A percentile compares a stretch with the other conserved stretches of the same genome.
Conservation (phyloP, 768 basidiomycete species). For the Leccinum broughii region DNA sequence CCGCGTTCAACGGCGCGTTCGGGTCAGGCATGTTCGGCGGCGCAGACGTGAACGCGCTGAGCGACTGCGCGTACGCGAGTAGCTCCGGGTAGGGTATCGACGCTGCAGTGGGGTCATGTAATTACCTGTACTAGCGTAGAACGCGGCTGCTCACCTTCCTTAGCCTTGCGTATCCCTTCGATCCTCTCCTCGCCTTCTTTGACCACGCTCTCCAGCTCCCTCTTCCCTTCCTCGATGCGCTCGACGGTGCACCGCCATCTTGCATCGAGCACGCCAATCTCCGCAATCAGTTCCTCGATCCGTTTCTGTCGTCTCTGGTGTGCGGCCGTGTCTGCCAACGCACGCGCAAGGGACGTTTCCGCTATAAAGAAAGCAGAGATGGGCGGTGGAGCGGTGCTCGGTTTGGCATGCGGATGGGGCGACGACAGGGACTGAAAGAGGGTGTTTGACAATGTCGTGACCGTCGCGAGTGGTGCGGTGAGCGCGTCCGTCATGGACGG, state of each 20-base stretch:
- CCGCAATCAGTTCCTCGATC: constrained; percentile 70
- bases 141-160: constrained; percentile 51
- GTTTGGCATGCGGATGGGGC: constrained; percentile 39
- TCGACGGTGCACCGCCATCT: constrained; percentile 69
- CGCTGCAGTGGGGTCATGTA: constrained; percentile 40
- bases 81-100: constrained; percentile 82
- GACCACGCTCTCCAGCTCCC: constrained; percentile 67
- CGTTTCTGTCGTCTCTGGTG: constrained; percentile 77
- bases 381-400: constrained; percentile 43
- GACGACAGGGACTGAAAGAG: constrained; percentile 77
- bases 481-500: constrained; percentile 59
- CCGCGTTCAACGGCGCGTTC: constrained; percentile 20
- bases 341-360: constrained; percentile 64
- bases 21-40: constrained; percentile 86
- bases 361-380: constrained; percentile 56
- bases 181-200: constrained; percentile 75
- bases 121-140: not conserved
- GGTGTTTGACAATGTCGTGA: constrained; percentile 63
- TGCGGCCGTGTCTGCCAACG: constrained; percentile 60
- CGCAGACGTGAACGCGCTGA: constrained; percentile 85
- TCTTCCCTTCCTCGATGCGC: constrained; percentile 64
- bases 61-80: constrained; percentile 79
- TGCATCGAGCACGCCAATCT: constrained; percentile 66
- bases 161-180: constrained; percentile 68
- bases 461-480: constrained; percentile 58